Evolutionary conservation across 78 protist genomes (phyloP).

Genomic region (Monocercomonoides exilis): DNA sequence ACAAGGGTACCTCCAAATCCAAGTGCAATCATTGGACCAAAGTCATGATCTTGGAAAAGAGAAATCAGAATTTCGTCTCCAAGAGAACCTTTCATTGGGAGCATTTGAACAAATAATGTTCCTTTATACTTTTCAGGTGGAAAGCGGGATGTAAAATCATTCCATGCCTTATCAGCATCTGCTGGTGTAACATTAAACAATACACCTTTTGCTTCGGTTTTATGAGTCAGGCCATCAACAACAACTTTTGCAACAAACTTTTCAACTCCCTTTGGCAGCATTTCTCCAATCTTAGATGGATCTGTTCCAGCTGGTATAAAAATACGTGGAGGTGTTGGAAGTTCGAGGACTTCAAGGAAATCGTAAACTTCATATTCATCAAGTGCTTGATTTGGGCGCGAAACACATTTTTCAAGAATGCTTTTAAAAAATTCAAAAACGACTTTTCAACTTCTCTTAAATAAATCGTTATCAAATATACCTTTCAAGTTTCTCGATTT

Average conservation of each 20-base stretch:
- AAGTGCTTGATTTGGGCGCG: no score
- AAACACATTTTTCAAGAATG: no score
- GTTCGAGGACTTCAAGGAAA: not conserved
- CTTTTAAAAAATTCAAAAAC: no score
- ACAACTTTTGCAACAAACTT: slow-evolving; percentile 12
- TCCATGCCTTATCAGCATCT: not conserved
- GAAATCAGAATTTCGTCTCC: slow-evolving; percentile 26
- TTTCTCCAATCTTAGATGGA: not conserved
- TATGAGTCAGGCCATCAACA: not conserved
- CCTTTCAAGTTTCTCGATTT: no score
- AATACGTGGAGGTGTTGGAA: not conserved
- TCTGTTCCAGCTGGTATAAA: slow-evolving; percentile 1
- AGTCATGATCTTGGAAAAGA: not conserved
- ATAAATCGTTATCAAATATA: no score
- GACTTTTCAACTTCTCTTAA: no score
- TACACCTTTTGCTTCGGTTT: slow-evolving; percentile 24
- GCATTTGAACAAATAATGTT: slow-evolving; percentile 2
- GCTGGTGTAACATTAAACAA: not conserved
- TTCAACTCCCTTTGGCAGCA: not conserved
- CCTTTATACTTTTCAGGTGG: not conserved
- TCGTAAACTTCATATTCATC: slow-evolving; percentile 16
- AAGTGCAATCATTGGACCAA: slow-evolving; percentile 26
- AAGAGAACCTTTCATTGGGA: not conserved
- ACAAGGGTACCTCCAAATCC: slow-evolving; percentile 33
- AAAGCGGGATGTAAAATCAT: not conserved